Percentiles rank a stretch among this genome's conserved stretches.
Evolutionary conservation across 495 filamentous ascomycete genomes (phyloP).

Genomic region (Friedmanniomyces endolithicus): DNA sequence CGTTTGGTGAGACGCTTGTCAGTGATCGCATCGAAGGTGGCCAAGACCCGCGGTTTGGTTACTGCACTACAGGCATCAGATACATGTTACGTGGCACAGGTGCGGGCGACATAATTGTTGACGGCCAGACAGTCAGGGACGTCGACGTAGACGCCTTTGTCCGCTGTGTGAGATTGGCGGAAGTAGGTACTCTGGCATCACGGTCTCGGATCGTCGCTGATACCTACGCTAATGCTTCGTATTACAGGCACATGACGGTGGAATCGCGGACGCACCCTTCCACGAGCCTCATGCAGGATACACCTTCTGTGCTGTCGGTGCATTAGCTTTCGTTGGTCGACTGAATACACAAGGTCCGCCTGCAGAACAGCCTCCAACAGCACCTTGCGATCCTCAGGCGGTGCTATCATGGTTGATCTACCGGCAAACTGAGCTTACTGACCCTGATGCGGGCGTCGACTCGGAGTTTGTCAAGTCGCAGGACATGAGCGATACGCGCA

Average conservation of each 20-base stretch:
- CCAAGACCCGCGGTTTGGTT: conserved; percentile 76
- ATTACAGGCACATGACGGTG: conserved; percentile 88
- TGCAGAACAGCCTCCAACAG: not conserved
- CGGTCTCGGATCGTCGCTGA: no score
- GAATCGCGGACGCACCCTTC: conserved; percentile 65
- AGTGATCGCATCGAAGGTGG: conserved; percentile 57
- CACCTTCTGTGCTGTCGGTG: conserved; percentile 19
- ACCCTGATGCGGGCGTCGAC: conserved; percentile 10
- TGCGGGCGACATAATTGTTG: conserved; percentile 18
- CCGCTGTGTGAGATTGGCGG: conserved; percentile 54
- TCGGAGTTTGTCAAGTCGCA: not conserved
- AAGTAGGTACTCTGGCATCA: conserved; percentile 39
- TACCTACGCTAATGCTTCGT: not conserved
- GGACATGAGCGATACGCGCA: not conserved
- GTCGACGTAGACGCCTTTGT: conserved; percentile 61
- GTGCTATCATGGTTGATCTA: conserved; percentile 8
- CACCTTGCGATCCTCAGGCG: not conserved
- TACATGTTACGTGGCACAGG: conserved; percentile 56
- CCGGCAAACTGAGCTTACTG: conserved; percentile 8
- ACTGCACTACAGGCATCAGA: conserved; percentile 64
- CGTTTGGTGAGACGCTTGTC: conserved; percentile 73
- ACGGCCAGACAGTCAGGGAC: conserved; percentile 48
- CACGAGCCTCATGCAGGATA: conserved; percentile 65
- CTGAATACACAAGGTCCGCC: not conserved
- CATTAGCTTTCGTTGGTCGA: conserved; percentile 12